Evolutionary conservation across 169 alveolate genomes (phyloP).

Genomic region (Cryptosporidium parvum): DNA sequence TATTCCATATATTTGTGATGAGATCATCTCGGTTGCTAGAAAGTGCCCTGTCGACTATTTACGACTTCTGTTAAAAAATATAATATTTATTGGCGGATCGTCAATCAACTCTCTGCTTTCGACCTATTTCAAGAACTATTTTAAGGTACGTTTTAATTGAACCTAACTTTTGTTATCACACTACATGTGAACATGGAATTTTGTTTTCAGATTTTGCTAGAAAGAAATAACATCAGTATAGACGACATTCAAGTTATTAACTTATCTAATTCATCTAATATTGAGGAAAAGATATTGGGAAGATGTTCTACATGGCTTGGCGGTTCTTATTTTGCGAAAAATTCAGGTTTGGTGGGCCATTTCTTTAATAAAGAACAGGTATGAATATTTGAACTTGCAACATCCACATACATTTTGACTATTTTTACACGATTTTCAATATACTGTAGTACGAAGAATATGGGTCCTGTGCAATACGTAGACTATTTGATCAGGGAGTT

Average conservation of each 20-base stretch:
- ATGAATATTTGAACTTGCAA: not conserved
- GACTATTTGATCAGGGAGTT: constrained; percentile 26
- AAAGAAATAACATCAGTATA: not conserved
- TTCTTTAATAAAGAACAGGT: constrained; percentile 62
- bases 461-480: constrained; percentile 67
- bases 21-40: constrained; percentile 33
- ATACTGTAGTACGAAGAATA: constrained; percentile 55
- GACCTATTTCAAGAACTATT: constrained; percentile 6
- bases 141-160: constrained; percentile 46
- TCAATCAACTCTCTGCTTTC: constrained; percentile 31
- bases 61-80: constrained; percentile 30
- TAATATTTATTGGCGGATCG: constrained; percentile 57
- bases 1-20: constrained; percentile 42
- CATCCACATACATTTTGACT: not conserved
- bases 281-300: constrained; percentile 17
- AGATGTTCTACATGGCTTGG: constrained; percentile 66
- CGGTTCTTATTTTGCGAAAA: constrained; percentile 41
- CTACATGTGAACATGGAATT: not conserved
- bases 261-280: constrained; percentile 12
- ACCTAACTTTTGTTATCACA: not conserved
- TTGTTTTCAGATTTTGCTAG: constrained; percentile 5
- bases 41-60: constrained; percentile 69
- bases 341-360: constrained; percentile 4
- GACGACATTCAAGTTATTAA: constrained; percentile 12
- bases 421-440: not conserved